Evolutionary conservation across 129 eudicot genomes (phyloP).

Genomic region (Rutidosis leptorrhynchoides): DNA sequence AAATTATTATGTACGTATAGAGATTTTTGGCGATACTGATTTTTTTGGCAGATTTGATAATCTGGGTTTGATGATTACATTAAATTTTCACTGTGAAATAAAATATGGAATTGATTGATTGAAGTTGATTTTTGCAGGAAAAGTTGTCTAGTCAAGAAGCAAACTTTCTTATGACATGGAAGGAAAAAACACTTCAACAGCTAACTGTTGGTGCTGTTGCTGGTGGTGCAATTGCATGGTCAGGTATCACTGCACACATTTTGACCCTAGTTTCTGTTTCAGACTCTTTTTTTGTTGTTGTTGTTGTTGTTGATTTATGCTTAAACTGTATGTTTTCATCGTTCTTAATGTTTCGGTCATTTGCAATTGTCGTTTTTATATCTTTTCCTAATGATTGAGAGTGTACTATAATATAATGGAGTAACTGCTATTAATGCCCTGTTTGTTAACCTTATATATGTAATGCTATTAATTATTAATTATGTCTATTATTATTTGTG

Average conservation of each 20-base stretch:
- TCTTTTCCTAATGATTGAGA: neutral
- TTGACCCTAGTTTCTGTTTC: neutral
- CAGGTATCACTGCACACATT: slow-evolving; percentile 38
- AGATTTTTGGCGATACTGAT: neutral
- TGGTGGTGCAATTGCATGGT: slow-evolving; percentile 54
- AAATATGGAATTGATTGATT: neutral
- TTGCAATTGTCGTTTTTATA: neutral
- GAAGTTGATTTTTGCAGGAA: slow-evolving; percentile 33
- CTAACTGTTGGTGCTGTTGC: slow-evolving; percentile 51
- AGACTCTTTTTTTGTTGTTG: neutral
- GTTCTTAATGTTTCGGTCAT: neutral
- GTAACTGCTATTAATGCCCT: no score
- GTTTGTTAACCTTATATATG: neutral
- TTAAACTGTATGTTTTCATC: neutral
- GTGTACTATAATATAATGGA: no score
- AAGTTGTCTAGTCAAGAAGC: slow-evolving; percentile 59
- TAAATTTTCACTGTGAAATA: neutral
- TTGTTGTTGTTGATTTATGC: neutral
- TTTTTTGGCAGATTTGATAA: neutral
- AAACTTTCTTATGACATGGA: slow-evolving; percentile 50
- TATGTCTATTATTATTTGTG: slow-evolving; percentile 1
- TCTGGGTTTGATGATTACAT: slow-evolving; percentile 7
- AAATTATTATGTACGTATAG: neutral
- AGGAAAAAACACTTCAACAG: slow-evolving; percentile 41
- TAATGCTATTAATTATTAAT: neutral